phyloP scores from a whole-genome alignment of 169 alveolate species.

The Eimeria praecox region DNA sequence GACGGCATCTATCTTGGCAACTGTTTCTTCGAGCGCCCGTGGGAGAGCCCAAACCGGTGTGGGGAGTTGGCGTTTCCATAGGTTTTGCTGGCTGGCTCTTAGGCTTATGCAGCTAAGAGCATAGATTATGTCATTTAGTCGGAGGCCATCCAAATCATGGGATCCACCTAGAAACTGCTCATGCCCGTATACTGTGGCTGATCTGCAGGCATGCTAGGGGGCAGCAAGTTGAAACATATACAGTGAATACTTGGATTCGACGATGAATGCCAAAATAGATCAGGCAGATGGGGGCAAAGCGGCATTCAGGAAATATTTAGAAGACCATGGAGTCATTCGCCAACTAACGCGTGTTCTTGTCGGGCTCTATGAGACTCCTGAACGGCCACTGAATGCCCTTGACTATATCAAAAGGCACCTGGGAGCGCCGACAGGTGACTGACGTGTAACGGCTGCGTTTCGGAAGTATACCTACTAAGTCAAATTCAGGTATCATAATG shows the following conservation, averaged over 20 bases:
- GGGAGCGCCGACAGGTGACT: constrained; percentile 89
- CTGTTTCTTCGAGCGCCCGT: neutral
- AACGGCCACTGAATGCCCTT: constrained; percentile 87
- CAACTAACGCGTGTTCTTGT: constrained; percentile 93
- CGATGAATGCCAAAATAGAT: constrained; percentile 46
- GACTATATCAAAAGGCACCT: constrained; percentile 92
- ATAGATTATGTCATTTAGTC: neutral
- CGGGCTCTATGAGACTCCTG: constrained; percentile 94
- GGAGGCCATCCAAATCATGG: neutral
- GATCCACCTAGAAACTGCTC: neutral
- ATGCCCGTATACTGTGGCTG: neutral
- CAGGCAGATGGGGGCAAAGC: constrained; percentile 90
- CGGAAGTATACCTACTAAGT: neutral
- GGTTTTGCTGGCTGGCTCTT: neutral
- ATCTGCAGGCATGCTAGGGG: neutral
- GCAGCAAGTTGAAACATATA: neutral
- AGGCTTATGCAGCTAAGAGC: too few relatives aligned
- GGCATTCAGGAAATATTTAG: constrained; percentile 93
- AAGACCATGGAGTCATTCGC: constrained; percentile 92
- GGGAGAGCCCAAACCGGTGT: neutral
- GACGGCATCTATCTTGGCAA: neutral
- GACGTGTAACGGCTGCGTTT: neutral
- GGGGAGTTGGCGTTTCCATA: neutral
- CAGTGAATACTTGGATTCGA: neutral
- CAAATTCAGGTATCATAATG: neutral